These are phyloP conservation scores for Colletotrichum sp. DNA, from an alignment of 2,329 filamentous ascomycete species.

Conservation along the genomic window DNA sequence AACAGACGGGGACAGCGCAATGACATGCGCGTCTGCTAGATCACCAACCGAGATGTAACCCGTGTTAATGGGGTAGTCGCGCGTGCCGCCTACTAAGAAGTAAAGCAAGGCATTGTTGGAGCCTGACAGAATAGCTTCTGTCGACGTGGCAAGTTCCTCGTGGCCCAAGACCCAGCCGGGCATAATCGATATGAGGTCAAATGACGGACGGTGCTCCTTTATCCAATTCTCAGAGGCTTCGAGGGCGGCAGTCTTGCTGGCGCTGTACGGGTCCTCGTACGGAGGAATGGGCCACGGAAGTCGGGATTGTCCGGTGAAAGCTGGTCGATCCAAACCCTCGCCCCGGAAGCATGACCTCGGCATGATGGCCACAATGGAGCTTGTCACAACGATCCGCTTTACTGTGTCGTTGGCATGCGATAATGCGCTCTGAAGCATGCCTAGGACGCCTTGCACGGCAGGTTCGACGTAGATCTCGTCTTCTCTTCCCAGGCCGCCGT, in stretches of 20 bases:
- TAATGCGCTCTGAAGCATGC: neutral
- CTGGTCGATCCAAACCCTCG: neutral
- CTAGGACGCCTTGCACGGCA: neutral
- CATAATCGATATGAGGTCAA: slow-evolving; percentile 38
- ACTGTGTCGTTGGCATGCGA: slow-evolving; percentile 24
- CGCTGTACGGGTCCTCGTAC: slow-evolving; percentile 35
- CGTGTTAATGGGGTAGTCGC: slow-evolving; percentile 25
- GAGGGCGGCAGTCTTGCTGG: slow-evolving; percentile 38
- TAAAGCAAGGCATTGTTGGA: slow-evolving; percentile 35
- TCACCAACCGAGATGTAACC: slow-evolving; percentile 39
- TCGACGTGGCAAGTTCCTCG: slow-evolving; percentile 34
- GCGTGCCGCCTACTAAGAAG: slow-evolving; percentile 32
- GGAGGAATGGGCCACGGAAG: slow-evolving; percentile 24
- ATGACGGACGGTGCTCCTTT: slow-evolving; percentile 32
- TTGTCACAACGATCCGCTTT: slow-evolving; percentile 47
- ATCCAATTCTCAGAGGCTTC: slow-evolving; percentile 36
- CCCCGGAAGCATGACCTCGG: neutral
- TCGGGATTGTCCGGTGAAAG: neutral
- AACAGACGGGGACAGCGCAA: slow-evolving; percentile 34
- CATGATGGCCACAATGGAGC: slow-evolving; percentile 32
- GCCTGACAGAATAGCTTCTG: slow-evolving; percentile 28
- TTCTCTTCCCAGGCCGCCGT: neutral
- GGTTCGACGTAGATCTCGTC: neutral
- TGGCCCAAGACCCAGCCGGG: slow-evolving; percentile 39
- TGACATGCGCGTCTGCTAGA: slow-evolving; percentile 39